A percentile compares a stretch with the other conserved stretches of the same genome.
phyloP scores from a whole-genome alignment of 768 basidiomycete genomes.

The Tremella yokohamensis region DNA sequence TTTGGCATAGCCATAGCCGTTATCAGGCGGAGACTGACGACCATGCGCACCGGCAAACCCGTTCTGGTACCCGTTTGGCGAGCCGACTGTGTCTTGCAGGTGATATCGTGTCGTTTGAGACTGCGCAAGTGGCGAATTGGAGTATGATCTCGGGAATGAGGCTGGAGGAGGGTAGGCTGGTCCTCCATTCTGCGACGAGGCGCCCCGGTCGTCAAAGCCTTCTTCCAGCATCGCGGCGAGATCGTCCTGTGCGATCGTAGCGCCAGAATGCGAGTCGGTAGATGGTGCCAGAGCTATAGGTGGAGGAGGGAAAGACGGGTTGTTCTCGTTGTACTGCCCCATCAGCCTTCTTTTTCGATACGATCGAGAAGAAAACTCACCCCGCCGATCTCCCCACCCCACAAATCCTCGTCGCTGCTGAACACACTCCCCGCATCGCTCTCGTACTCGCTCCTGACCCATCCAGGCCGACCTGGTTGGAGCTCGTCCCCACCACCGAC shows the following conservation, averaged over 20 bases:
- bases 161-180: conserved; percentile 44
- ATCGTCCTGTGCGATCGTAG: conserved; percentile 66
- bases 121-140: no score
- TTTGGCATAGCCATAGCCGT: conserved; percentile 4
- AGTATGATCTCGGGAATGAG: conserved; percentile 4
- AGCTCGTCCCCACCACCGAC: conserved; percentile 14
- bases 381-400: conserved; percentile 90
- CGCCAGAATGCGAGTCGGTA: conserved; percentile 39
- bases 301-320: conserved; percentile 73
- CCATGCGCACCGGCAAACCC: conserved; percentile 8
- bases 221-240: conserved; percentile 87
- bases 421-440: conserved; percentile 70
- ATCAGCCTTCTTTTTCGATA: not conserved
- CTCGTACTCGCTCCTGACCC: conserved; percentile 37
- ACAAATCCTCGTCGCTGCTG: conserved; percentile 84
- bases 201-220: conserved; percentile 69
- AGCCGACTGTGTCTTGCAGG: conserved; percentile 10
- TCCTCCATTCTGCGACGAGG: no score
- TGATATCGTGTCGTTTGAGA: conserved; percentile 7
- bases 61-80: not conserved
- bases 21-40: no score
- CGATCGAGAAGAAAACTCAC: conserved; percentile 25
- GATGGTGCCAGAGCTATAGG: conserved; percentile 61
- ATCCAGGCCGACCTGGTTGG: conserved; percentile 20
- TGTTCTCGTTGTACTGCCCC: conserved; percentile 74